These are phyloP conservation scores for Neurospora sp. DNA, from an alignment of 495 filamentous ascomycete species.

Conservation along the genomic window DNA sequence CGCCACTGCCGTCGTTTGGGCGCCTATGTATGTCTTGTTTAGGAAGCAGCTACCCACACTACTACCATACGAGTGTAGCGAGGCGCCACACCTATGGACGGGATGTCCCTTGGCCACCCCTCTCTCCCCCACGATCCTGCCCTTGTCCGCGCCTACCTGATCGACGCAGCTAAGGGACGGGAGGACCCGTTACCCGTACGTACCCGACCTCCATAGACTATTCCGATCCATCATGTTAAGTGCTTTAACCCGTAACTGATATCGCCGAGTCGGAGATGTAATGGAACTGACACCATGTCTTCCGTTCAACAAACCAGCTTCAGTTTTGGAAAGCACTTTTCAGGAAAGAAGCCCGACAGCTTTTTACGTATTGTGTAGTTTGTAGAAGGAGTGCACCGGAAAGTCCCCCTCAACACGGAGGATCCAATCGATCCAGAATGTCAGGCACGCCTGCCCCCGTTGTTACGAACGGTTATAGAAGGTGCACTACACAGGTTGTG, in stretches of 20 bases:
- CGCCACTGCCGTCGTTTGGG: neutral
- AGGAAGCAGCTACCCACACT: neutral
- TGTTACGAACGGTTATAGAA: neutral
- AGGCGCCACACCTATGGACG: neutral
- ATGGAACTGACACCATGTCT: neutral
- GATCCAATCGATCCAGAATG: neutral
- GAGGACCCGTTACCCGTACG: neutral
- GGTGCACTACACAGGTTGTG: neutral
- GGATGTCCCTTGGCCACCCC: too few relatives aligned
- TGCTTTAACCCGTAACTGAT: neutral
- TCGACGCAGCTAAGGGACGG: neutral
- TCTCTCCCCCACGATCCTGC: neutral
- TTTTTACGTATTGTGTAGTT: neutral
- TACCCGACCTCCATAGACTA: neutral
- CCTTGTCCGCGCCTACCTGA: neutral
- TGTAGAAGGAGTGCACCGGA: neutral
- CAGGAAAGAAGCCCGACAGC: neutral
- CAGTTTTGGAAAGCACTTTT: neutral
- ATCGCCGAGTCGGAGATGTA: neutral
- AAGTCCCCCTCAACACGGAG: neutral
- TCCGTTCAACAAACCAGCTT: neutral
- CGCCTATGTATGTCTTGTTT: neutral
- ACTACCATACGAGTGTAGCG: neutral
- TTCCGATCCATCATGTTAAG: neutral
- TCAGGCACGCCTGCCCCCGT: neutral